Base-by-base conservation (phyloP, 192 early-diverging fungal genomes). In the Glomus cerebriforme region DNA sequence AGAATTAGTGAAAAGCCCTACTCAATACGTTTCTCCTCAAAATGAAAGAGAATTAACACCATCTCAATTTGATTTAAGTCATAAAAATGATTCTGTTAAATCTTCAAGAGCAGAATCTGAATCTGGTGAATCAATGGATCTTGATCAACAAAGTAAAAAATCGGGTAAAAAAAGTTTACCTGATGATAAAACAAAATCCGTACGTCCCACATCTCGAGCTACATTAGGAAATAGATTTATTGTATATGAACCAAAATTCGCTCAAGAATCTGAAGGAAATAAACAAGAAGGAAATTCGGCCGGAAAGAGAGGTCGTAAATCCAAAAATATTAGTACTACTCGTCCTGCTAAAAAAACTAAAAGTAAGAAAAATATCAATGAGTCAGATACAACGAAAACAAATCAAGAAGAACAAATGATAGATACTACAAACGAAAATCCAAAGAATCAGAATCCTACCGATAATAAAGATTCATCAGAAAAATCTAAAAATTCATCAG, bases 151-250 rank as follows among this genome's bases (percentile, higher is more conserved):
- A 8, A 68, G 15, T 12, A 68, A 37, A 9, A 68, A 68, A 35
- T 39, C 32, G 3, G n/a, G 34, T n/a, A 68, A 68, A 68, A 68
- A 68, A n/a, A 37, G 22, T 37, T 12, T 35, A 24, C 17, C 31
- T 24, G 29, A 22, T 7, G 66, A 68, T 10, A 68, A 68, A 68
- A 34, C 66, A 68, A 68, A 24, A 68, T 8, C 66, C 6, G 19
- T 37, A n/a, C 35, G 34, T 12, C 35, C 66, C 6, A 35, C 22
- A 10, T 39, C 32, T 19, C 39, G 66, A 43, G 35, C 34, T 10
- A 68, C 66, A 39, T 68, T 68, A n/a, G 66, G 66, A n/a, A 68
- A 68, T 68, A 68, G 34, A 10, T 68, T 68, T 37, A 39, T 68
- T 3, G 31, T 68, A 39, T 68, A 39, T 19, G 66, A 68, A 68